Conservation (phyloP, 805 yeast genomes). For the Wickerhamomyces subpelliculosus region DNA sequence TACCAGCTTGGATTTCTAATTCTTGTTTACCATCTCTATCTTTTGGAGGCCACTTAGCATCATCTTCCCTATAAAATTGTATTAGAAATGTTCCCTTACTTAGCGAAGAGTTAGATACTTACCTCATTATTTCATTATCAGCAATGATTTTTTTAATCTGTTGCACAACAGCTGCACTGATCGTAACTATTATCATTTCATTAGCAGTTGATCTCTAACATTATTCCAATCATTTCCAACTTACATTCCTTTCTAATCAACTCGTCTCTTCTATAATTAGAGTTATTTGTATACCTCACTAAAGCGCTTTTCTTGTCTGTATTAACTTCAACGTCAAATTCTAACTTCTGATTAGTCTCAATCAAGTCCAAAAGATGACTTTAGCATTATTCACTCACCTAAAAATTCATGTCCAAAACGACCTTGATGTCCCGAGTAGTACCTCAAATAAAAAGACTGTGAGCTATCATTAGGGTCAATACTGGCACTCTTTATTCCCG, state of each 20-base stretch:
- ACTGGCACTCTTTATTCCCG: not conserved
- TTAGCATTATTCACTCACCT: slow-evolving; percentile 15
- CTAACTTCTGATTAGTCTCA: slow-evolving; percentile 7
- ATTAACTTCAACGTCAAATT: slow-evolving; percentile 26
- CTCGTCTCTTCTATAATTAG: slow-evolving; percentile 37
- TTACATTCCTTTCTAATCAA: slow-evolving; percentile 30
- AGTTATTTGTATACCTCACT: slow-evolving; percentile 37
- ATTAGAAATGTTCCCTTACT: not conserved
- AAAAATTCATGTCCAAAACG: slow-evolving; percentile 39
- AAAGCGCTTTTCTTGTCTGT: slow-evolving; percentile 25
- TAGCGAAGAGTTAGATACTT: slow-evolving; percentile 1
- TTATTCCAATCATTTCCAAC: slow-evolving; percentile 2
- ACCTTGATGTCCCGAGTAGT: slow-evolving; percentile 39
- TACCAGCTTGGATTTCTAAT: slow-evolving; percentile 31
- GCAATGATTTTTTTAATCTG: slow-evolving; percentile 27
- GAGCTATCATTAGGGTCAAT: slow-evolving; percentile 3
- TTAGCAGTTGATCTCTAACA: not conserved
- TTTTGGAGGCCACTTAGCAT: slow-evolving; percentile 33
- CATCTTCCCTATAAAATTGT: slow-evolving; percentile 24
- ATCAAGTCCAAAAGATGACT: not conserved
- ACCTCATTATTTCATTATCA: slow-evolving; percentile 32
- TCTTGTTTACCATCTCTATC: slow-evolving; percentile 35
- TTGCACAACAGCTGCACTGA: slow-evolving; percentile 28
- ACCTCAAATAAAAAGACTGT: slow-evolving; percentile 32
- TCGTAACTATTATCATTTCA: slow-evolving; percentile 15